Base-by-base conservation (phyloP, 257 asterid genomes). In the Jaltomata sinuosa region DNA sequence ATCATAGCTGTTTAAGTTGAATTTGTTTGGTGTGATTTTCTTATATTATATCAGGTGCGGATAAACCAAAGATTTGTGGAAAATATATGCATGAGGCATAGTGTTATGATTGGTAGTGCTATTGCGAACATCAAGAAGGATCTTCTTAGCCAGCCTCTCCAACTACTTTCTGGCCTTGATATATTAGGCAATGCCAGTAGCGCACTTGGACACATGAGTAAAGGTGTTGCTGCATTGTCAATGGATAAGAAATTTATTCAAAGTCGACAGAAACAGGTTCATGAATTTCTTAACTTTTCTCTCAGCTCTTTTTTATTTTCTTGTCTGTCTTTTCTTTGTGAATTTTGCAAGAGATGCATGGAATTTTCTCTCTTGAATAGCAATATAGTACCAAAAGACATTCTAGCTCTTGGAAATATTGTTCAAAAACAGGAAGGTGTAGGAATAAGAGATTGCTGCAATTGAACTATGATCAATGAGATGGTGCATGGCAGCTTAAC, bases 121-220 rank as follows among this genome's bases (percentile, higher is more conserved):
- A 88, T 91, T 88, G 91, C 98, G 27, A 97, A 95, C 87, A 89
- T 97, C 40, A 95, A 88, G 88, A 97, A 95, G 95, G 99, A 97
- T 91, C 87, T 97, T 83, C 98, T 97, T 83, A 91, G 99, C 93
- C 99, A 94, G 83, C 99, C 99, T 40, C 88, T 97, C 84, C 99
- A 97, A 88, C 93, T 97, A 87, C 98, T 97, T 64, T 97, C 99
- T 3, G 99, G 99, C 84, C 97, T 97, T 85, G 99, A 97, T 89
- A 97, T 97, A 85, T 91, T 97, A 85, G 99, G 99, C 52, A 97
- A 97, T 91, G 99, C 99, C 79, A 97, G 99, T 88, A 97, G 99
- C 88, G 99, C 99, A 80, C 97, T 97, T 85, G 99, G 98, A 81
- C 99, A 97, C 87, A 97, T 97, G 99, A 97, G 99, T 96, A 97